These are phyloP conservation scores for Acanthamoeba culbertsoni DNA, from an alignment of 208 protist species.

Conservation along the genomic window DNA sequence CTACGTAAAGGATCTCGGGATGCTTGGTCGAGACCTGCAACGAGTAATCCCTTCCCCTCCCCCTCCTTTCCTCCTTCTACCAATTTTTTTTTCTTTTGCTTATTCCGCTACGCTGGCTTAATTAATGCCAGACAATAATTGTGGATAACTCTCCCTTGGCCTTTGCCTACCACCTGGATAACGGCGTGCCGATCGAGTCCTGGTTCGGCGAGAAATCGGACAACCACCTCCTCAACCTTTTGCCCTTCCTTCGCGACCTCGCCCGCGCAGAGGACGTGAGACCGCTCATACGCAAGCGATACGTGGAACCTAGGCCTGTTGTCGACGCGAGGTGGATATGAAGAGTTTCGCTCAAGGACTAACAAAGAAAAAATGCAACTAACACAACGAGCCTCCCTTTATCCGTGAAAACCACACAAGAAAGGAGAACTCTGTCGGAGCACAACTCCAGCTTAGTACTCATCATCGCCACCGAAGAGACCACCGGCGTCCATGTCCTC, in stretches of 20 bases:
- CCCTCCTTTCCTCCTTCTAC: not conserved
- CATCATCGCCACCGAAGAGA: conserved; percentile 39
- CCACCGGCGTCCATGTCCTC: conserved; percentile 42
- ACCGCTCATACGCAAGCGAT: conserved; percentile 17
- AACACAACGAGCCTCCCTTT: not conserved
- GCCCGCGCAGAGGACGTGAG: not conserved
- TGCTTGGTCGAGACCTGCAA: conserved; percentile 76
- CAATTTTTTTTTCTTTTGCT: not conserved
- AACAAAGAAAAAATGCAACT: not conserved
- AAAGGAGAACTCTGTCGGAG: not conserved
- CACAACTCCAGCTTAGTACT: not conserved
- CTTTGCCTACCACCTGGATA: conserved; percentile 79
- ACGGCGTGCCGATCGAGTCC: conserved; percentile 79
- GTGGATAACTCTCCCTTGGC: conserved; percentile 83
- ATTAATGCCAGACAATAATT: conserved; percentile 65
- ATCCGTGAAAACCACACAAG: not conserved
- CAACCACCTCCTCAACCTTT: not conserved
- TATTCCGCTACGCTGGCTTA: no score
- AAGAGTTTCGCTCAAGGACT: no score
- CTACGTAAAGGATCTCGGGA: conserved; percentile 80
- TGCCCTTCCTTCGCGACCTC: not conserved
- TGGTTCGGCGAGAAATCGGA: conserved; percentile 70
- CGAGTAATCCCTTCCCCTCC: not conserved
- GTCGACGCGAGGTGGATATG: no score
- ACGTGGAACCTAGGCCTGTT: no score